Percentiles rank a stretch among this genome's conserved stretches.
Evolutionary conservation across 345 rosid genomes (phyloP).

Genomic region (Carallia pectinifolia): DNA sequence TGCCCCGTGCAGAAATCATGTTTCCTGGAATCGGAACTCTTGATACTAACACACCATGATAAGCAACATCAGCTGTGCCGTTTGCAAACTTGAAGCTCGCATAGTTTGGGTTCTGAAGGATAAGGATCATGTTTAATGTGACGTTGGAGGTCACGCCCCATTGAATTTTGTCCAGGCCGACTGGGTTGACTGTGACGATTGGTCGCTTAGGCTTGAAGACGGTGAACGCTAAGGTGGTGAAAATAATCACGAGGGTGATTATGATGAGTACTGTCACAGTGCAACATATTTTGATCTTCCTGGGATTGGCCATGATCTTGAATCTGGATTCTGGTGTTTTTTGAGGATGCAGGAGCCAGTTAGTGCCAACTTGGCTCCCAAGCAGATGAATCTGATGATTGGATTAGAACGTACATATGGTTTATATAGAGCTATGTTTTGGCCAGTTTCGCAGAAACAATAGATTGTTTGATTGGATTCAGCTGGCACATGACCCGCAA

Average conservation of each 20-base stretch:
- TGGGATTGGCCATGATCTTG: not conserved
- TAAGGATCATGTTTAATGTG: constrained; percentile 29
- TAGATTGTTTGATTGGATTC: too few relatives aligned
- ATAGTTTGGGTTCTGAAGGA: too few relatives aligned
- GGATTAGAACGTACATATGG: too few relatives aligned
- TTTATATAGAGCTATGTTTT: too few relatives aligned
- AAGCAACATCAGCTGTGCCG: constrained; percentile 26
- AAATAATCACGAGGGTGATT: not conserved
- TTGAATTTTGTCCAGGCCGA: constrained; percentile 26
- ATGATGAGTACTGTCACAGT: not conserved
- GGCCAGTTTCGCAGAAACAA: too few relatives aligned
- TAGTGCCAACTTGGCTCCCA: too few relatives aligned
- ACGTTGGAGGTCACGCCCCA: constrained; percentile 6
- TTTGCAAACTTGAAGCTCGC: constrained; percentile 39
- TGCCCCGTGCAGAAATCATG: constrained; percentile 24
- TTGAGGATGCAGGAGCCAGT: too few relatives aligned
- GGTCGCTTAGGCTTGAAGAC: not conserved
- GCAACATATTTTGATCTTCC: not conserved
- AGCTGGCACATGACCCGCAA: too few relatives aligned
- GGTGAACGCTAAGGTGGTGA: constrained; percentile 1
- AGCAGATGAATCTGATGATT: too few relatives aligned
- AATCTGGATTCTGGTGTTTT: too few relatives aligned
- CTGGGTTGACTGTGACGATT: constrained; percentile 23
- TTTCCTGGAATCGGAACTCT: constrained; percentile 21
- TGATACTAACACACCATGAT: constrained; percentile 23